phyloP scores from a whole-genome alignment of 2,329 filamentous ascomycete species.

The Aspergillus calidoustus region DNA sequence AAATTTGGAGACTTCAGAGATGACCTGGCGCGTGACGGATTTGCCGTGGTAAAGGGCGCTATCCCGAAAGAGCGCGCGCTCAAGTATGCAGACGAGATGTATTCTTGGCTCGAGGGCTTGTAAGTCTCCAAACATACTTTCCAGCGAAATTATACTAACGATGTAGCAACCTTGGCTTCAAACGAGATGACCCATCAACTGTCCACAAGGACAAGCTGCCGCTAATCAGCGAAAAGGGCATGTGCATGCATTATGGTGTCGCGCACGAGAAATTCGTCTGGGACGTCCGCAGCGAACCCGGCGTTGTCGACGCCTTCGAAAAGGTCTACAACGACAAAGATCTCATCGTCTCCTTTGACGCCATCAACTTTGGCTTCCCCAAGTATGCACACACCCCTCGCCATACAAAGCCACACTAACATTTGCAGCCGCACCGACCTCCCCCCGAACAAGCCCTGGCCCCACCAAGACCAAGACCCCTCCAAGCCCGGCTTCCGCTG shows the following conservation, averaged over 20 bases:
- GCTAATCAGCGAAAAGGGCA: conserved; percentile 54
- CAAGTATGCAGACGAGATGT: conserved; percentile 31
- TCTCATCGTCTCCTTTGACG: conserved; percentile 56
- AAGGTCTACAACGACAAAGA: conserved; percentile 53
- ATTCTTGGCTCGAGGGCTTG: conserved; percentile 31
- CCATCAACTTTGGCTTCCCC: conserved; percentile 51
- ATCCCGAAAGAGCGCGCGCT: conserved; percentile 48
- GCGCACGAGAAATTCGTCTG: conserved; percentile 57
- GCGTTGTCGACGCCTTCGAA: conserved; percentile 52
- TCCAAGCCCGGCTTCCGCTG: conserved; percentile 54
- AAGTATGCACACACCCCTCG: conserved; percentile 29
- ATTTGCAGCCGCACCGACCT: conserved; percentile 9
- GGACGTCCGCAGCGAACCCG: conserved; percentile 54
- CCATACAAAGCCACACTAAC: neutral
- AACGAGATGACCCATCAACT: conserved; percentile 40
- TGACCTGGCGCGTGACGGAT: conserved; percentile 46
- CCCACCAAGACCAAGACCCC: conserved; percentile 54
- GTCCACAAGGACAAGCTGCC: conserved; percentile 41
- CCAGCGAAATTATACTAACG: neutral
- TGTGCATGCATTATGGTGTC: conserved; percentile 53
- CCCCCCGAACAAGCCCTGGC: conserved; percentile 48
- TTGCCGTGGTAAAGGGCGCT: conserved; percentile 53
- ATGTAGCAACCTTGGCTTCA: conserved; percentile 40
- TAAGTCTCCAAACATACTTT: conserved; percentile 17
- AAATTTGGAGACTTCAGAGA: conserved; percentile 31